phyloP scores from a whole-genome alignment of 164 flowering plant species.

The Kingdonia uniflora region DNA sequence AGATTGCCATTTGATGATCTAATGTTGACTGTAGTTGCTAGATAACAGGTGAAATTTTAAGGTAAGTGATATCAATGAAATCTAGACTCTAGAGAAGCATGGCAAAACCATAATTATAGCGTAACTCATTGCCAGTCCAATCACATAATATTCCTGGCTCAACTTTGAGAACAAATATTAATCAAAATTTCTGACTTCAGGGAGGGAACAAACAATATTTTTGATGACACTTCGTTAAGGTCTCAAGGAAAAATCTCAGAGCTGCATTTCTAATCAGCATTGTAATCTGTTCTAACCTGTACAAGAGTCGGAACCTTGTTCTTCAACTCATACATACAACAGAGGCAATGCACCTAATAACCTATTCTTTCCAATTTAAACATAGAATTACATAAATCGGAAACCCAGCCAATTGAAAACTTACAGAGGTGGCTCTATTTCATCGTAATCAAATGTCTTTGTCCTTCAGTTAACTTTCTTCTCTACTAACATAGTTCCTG shows the following conservation, averaged over 20 bases:
- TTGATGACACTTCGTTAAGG: too few relatives aligned
- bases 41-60: too few relatives aligned
- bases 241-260: not conserved
- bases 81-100: too few relatives aligned
- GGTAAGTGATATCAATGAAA: too few relatives aligned
- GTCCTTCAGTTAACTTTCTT: not conserved
- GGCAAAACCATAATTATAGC: too few relatives aligned
- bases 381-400: not conserved
- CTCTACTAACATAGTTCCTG: constrained; percentile 23
- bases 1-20: too few relatives aligned
- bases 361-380: not conserved
- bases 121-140: too few relatives aligned
- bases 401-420: not conserved
- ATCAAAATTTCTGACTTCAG: too few relatives aligned
- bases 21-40: too few relatives aligned
- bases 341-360: not conserved
- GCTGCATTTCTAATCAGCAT: constrained; percentile 1
- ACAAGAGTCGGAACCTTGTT: constrained; percentile 1
- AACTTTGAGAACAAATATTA: too few relatives aligned
- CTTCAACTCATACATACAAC: constrained; percentile 6
- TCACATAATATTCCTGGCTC: too few relatives aligned
- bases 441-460: not conserved
- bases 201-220: too few relatives aligned
- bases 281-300: not conserved
- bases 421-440: not conserved